Evolutionary conservation across 805 yeast species (phyloP).

Genomic region (Brettanomyces sp.): DNA sequence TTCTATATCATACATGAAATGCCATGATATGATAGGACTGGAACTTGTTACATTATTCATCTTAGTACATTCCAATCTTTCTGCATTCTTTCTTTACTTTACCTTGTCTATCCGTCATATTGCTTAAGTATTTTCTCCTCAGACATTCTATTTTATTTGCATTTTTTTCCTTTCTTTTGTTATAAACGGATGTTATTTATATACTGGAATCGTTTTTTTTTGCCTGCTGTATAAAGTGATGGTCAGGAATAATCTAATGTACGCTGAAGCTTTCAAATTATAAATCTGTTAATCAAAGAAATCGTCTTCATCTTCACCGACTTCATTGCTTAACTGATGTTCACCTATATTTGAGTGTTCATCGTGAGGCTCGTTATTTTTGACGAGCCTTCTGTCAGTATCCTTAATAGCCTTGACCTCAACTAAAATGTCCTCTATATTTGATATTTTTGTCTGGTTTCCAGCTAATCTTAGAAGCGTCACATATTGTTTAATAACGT

Average conservation of each 20-base stretch:
- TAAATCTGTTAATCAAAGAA: constrained; percentile 34
- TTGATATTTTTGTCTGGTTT: constrained; percentile 56
- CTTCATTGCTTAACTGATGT: constrained; percentile 25
- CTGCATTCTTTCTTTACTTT: too few species aligned
- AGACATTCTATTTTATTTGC: too few species aligned
- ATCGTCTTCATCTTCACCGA: constrained; percentile 34
- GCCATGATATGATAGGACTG: constrained; percentile 7
- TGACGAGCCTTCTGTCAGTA: constrained; percentile 56
- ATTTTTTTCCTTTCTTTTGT: background rate
- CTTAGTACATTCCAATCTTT: too few species aligned
- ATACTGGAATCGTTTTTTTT: background rate
- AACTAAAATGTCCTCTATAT: constrained; percentile 67
- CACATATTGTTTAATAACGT: constrained; percentile 71
- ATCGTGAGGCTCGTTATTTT: constrained; percentile 46
- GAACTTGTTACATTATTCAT: too few species aligned
- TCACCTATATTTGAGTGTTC: constrained; percentile 39
- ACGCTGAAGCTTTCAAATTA: too few species aligned
- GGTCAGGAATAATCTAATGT: too few species aligned
- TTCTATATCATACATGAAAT: constrained; percentile 50
- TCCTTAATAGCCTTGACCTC: constrained; percentile 55
- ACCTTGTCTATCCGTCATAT: too few species aligned
- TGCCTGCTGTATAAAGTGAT: background rate
- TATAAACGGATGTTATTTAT: background rate
- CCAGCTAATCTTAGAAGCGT: constrained; percentile 83
- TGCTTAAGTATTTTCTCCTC: too few species aligned